Evolutionary conservation across 2,329 filamentous ascomycete genomes (phyloP).

Genomic region (Verticillium longisporum): DNA sequence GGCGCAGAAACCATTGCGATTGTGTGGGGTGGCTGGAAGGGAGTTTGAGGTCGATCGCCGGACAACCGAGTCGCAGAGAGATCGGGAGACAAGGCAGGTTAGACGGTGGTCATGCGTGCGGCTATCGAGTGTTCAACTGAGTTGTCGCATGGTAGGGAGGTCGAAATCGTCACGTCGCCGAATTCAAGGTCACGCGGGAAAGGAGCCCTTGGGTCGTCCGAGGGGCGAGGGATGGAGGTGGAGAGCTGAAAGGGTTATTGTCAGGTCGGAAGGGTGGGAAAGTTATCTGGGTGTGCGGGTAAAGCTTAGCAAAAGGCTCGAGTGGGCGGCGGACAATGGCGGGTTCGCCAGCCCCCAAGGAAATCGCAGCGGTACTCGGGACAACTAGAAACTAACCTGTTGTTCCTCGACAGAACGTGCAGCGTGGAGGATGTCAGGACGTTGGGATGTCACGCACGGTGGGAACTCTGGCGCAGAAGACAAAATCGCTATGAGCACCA

Average conservation of each 20-base stretch:
- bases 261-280: not conserved
- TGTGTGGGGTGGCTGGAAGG: not conserved
- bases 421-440: not conserved
- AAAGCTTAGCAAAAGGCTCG: not conserved
- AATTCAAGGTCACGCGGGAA: not conserved
- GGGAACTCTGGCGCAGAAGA: not conserved
- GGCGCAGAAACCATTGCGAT: slow-evolving; percentile 32
- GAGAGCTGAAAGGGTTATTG: not conserved
- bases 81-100: not conserved
- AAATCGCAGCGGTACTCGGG: not conserved
- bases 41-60: not conserved
- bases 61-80: not conserved
- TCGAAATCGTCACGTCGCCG: not conserved
- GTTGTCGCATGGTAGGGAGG: not conserved
- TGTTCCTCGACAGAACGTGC: not conserved
- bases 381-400: not conserved
- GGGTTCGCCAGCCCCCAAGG: not conserved
- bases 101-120: not conserved
- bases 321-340: not conserved
- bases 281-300: not conserved
- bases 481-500: not conserved
- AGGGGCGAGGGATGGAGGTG: not conserved
- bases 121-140: not conserved
- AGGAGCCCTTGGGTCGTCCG: not conserved
- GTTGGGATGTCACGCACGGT: not conserved